phyloP scores from a whole-genome alignment of 2,329 filamentous ascomycete species.

The Aspergillus bombycis region DNA sequence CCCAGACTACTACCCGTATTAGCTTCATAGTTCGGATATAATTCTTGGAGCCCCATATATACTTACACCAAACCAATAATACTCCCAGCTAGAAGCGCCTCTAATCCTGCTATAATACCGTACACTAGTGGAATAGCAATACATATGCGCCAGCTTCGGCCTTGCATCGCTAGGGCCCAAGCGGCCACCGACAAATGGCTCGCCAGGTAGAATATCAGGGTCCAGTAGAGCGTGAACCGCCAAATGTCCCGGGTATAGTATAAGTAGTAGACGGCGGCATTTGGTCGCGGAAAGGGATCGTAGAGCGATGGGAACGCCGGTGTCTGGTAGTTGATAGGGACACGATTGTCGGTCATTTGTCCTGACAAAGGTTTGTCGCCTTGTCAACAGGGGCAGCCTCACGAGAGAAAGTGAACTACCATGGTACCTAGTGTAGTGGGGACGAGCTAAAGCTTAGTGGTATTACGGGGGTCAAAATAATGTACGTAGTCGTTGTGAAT shows the following conservation, averaged over 20 bases:
- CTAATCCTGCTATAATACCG: constrained; percentile 69
- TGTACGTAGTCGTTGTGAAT: not conserved
- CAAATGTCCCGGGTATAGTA: constrained; percentile 78
- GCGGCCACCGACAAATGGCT: constrained; percentile 74
- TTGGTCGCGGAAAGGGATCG: constrained; percentile 65
- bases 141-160: constrained; percentile 52
- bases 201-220: constrained; percentile 73
- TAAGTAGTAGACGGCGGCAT: constrained; percentile 65
- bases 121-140: constrained; percentile 76
- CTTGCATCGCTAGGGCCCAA: constrained; percentile 74
- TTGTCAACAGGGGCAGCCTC: constrained; percentile 9
- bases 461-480: not conserved
- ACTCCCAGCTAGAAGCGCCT: constrained; percentile 79
- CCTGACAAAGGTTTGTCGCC: not conserved
- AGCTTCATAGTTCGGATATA: not conserved
- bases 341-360: constrained; percentile 43
- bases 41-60: constrained; percentile 11
- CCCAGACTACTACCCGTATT: constrained; percentile 62
- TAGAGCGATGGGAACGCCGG: constrained; percentile 82
- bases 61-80: constrained; percentile 78
- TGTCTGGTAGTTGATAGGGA: constrained; percentile 63
- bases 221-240: constrained; percentile 88
- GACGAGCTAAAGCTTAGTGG: constrained; percentile 1
- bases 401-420: not conserved
- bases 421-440: constrained; percentile 9